Base-by-base conservation (phyloP, 2,329 filamentous ascomycete species). In the Laburnicola sp. region DNA sequence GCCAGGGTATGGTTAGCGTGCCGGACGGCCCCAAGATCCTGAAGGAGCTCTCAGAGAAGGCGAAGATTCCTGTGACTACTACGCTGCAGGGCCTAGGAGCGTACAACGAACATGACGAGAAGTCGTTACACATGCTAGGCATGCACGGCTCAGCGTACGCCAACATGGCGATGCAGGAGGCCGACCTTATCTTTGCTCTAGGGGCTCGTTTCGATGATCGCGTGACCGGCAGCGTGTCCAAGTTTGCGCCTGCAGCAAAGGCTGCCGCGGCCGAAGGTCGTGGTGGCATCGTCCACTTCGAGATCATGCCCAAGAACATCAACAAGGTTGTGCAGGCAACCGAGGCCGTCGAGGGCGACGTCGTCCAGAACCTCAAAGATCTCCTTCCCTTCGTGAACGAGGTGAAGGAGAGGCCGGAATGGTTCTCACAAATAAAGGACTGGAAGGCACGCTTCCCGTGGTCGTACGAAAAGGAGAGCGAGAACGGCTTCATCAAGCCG, bases 251-350 rank as follows among this genome's bases (percentile, higher is more conserved):
- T 3, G 84, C 84, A 45, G 94, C 94, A 38, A 94, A 89, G 76
- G 84, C 85, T 10, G 94, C 94, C 0, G 93, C 91, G 3, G 80
- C 83, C 8, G 89, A 96, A 77, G 86, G 86, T 47, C 88, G 91
- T 56, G 94, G 94, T 65, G 94, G 94, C 68, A 97, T 99, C 65
- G 84, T 97, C 11, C 93, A 99, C 75, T 97, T 97, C 68, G 93
- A 97, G 73, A 93, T 99, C 66, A 88, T 97, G 87, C 93, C 94
- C 65, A 99, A 99, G 86, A 97, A 99, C 80, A 97, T 97, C 78
- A 97, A 97, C 85, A 99, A 97, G 83, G 92, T 97, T 36, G 88
- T 99, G 10, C 91, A 97, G 76, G 92, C 93, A 6, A 97, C 89
- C 36, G 91, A 97, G 77, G 93, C 94, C 39, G 87, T 97, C 16